A percentile compares a stretch with the other conserved stretches of the same genome.
Conservation (phyloP, 768 basidiomycete species). For the Boletus huronensis region DNA sequence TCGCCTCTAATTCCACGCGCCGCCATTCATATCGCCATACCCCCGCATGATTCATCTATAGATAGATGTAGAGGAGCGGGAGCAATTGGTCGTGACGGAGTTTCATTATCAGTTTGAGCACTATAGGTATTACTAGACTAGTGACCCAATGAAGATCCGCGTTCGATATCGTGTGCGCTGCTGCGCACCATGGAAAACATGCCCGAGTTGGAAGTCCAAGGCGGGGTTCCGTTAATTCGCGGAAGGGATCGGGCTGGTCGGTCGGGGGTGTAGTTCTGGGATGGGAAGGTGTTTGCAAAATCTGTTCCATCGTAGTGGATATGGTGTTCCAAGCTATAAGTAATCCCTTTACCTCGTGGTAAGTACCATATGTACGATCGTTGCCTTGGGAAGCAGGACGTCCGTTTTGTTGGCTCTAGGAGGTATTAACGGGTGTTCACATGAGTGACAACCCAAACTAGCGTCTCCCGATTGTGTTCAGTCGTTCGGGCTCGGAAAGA, state of each 20-base stretch:
- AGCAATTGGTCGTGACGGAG: neutral
- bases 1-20: neutral
- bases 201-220: neutral
- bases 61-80: neutral
- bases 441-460: neutral
- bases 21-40: neutral
- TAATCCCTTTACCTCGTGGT: neutral
- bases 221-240: neutral
- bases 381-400: neutral
- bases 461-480: neutral
- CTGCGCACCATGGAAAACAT: neutral
- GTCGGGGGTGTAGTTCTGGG: neutral
- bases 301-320: neutral
- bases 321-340: neutral
- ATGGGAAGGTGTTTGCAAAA: neutral
- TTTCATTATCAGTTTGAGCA: neutral
- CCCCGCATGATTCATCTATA: conserved; percentile 3
- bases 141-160: neutral
- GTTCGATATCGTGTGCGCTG: neutral
- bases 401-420: neutral
- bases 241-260: neutral
- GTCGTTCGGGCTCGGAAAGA: neutral
- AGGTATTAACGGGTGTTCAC: neutral
- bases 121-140: neutral
- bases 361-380: neutral